Evolutionary conservation across 148 eudicot genomes (phyloP).

Genomic region (Talinum fruticosum): DNA sequence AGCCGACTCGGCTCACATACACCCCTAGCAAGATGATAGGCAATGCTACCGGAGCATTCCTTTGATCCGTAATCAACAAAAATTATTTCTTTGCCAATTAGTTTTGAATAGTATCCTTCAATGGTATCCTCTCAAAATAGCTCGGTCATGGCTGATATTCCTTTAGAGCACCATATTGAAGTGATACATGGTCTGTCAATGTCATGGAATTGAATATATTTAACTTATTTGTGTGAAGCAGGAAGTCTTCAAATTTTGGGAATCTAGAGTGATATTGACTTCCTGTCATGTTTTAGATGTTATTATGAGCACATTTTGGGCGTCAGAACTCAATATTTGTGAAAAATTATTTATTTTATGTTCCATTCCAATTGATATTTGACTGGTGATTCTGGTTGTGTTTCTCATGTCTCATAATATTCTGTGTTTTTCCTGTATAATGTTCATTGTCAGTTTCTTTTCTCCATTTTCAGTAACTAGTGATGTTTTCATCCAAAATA

Average conservation of each 20-base stretch:
- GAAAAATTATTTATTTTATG: not conserved
- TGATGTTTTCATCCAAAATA: not conserved
- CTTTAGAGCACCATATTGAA: not conserved
- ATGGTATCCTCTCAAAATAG: not conserved
- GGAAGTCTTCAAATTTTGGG: not conserved
- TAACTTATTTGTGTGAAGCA: not conserved
- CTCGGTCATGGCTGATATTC: not conserved
- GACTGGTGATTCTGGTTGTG: not conserved
- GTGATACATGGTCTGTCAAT: not conserved
- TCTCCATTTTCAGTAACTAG: not conserved
- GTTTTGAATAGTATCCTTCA: not conserved
- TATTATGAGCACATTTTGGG: not conserved
- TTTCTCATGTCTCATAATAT: not conserved
- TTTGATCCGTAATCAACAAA: not conserved
- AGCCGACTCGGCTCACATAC: too few species aligned
- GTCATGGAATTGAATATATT: not conserved
- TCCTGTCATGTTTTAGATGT: not conserved
- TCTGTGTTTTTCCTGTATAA: not conserved
- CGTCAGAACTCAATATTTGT: not conserved
- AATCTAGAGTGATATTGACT: not conserved
- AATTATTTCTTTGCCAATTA: not conserved
- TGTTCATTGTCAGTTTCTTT: constrained; percentile 4
- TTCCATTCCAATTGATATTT: not conserved
- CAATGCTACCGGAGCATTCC: not conserved
- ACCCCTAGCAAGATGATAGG: too few species aligned